Evolutionary conservation across 768 basidiomycete species (phyloP).

Genomic region (Coprinopsis marcescibilis): DNA sequence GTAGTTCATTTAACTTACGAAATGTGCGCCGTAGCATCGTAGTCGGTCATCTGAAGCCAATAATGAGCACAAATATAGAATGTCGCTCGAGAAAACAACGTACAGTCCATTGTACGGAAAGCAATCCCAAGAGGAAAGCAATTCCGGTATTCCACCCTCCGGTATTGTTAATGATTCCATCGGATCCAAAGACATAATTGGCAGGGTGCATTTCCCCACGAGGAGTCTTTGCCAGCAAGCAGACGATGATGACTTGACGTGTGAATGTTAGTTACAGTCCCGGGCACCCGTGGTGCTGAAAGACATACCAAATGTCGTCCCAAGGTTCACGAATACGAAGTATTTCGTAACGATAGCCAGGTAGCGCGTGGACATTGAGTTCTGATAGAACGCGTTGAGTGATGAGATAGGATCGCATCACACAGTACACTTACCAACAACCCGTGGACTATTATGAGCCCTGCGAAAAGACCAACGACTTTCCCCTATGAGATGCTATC

Average conservation of each 20-base stretch:
- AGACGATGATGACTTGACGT: conserved; percentile 71
- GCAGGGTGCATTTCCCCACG: conserved; percentile 78
- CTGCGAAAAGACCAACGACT: conserved; percentile 72
- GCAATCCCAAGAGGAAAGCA: conserved; percentile 77
- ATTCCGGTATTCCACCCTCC: conserved; percentile 77
- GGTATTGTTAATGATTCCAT: conserved; percentile 71
- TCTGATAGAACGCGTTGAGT: conserved; percentile 27
- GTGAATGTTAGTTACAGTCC: conserved; percentile 6
- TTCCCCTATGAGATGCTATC: conserved; percentile 40
- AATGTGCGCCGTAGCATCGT: conserved; percentile 78
- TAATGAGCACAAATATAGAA: neutral
- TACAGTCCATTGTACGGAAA: conserved; percentile 87
- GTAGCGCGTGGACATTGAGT: conserved; percentile 68
- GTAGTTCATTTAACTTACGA: conserved; percentile 43
- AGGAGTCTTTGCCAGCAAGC: conserved; percentile 68
- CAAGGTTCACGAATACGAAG: conserved; percentile 87
- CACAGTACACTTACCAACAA: conserved; percentile 40
- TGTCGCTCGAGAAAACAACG: conserved; percentile 19
- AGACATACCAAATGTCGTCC: conserved; percentile 58
- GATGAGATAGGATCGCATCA: neutral
- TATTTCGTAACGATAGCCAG: conserved; percentile 68
- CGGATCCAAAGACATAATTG: conserved; percentile 71
- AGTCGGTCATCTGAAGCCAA: conserved; percentile 36
- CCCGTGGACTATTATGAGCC: conserved; percentile 74
- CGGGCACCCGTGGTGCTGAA: neutral